Conservation (phyloP, 805 yeast species). For the Ogataea pignaliae region DNA sequence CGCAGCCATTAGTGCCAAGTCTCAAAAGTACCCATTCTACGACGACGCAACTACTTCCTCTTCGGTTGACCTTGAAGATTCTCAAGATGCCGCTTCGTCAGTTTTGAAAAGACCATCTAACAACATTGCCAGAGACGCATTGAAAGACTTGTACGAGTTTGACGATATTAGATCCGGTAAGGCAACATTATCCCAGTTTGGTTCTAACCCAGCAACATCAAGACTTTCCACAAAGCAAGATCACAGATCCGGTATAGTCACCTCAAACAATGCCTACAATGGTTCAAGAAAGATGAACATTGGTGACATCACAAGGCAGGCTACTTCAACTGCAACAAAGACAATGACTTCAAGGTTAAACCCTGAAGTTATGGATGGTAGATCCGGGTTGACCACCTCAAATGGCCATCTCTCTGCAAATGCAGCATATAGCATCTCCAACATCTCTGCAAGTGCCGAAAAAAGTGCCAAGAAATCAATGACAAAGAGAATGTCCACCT, state of each 20-base stretch:
- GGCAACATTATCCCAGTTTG: conserved; percentile 27
- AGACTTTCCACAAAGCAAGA: conserved; percentile 14
- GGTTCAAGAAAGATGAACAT: conserved; percentile 29
- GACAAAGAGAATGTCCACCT: conserved; percentile 23
- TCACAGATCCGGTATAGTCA: conserved; percentile 24
- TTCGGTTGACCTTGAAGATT: conserved; percentile 34
- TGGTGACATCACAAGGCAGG: conserved; percentile 23
- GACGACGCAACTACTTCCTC: conserved; percentile 9
- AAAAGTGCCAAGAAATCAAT: conserved; percentile 32
- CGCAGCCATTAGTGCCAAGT: conserved; percentile 36
- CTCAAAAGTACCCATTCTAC: conserved; percentile 29
- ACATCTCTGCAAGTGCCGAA: conserved; percentile 46
- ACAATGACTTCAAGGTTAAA: conserved; percentile 42
- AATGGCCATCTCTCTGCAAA: conserved; percentile 33
- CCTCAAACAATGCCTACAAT: conserved; percentile 26
- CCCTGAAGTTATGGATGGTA: conserved; percentile 33
- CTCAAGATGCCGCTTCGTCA: conserved; percentile 39
- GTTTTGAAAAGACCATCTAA: conserved; percentile 29
- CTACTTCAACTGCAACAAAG: conserved; percentile 37
- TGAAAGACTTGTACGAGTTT: conserved; percentile 39
- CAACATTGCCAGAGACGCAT: conserved; percentile 32
- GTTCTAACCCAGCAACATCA: conserved; percentile 13
- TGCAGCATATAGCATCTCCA: conserved; percentile 46
- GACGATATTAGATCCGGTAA: conserved; percentile 40
- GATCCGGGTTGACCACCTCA: conserved; percentile 30